Percentiles rank a stretch among this genome's conserved stretches.
Conservation (phyloP, 805 yeast genomes). For the Torulaspora maleeae region DNA sequence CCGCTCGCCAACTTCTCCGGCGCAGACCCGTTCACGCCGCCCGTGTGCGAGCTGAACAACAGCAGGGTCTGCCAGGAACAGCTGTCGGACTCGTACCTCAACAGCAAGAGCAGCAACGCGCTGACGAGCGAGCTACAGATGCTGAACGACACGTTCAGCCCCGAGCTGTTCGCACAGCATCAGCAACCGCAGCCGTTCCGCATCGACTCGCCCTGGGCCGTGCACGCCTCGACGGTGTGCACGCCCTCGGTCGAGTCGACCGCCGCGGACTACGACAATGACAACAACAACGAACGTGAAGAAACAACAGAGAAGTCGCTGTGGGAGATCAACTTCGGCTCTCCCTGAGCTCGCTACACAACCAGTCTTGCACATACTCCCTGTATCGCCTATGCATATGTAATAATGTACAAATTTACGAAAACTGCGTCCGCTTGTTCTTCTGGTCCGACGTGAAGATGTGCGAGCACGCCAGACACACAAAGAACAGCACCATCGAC, state of each 20-base stretch:
- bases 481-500: constrained; percentile 89
- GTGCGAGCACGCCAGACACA: constrained; percentile 80
- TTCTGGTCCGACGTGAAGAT: constrained; percentile 44
- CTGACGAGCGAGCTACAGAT: constrained; percentile 7
- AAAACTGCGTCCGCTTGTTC: constrained; percentile 36
- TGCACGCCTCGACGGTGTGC: background rate
- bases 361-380: constrained; percentile 1
- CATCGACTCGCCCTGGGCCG: constrained; percentile 1
- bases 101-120: background rate
- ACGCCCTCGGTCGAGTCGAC: background rate
- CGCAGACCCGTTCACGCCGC: constrained; percentile 2
- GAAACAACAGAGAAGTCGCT: constrained; percentile 7
- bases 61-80: background rate
- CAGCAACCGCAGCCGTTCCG: constrained; percentile 2
- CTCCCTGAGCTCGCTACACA: background rate
- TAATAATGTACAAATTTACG: constrained; percentile 8
- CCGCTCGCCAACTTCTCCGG: background rate
- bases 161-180: background rate
- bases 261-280: background rate
- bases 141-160: background rate
- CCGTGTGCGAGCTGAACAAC: constrained; percentile 11
- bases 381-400: constrained; percentile 9
- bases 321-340: constrained; percentile 13
- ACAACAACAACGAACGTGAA: constrained; percentile 1
- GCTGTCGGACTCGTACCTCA: too few species aligned